Evolutionary conservation across 768 basidiomycete genomes (phyloP), one percentile per base, ranked within the genome.

Genomic region (Leccinum obscurum): DNA sequence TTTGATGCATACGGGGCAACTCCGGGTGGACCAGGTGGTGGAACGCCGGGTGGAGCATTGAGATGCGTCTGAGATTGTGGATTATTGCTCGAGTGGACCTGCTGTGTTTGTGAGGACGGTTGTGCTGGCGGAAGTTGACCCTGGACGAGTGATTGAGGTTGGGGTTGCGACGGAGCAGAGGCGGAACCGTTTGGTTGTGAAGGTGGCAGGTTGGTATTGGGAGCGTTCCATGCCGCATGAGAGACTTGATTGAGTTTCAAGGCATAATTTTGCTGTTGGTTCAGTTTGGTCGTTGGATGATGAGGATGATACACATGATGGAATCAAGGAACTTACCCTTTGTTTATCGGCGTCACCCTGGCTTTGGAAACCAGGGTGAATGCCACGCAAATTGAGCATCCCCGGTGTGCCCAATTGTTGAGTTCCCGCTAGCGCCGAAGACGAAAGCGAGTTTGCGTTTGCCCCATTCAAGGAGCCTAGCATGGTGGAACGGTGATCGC

Each of bases 291-390:
- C 34, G 34, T 35, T 6, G 34, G 5, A 28, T 35, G 32, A 30
- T n/a, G 20, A 15, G 11, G 50, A 46, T 22, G 57, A 52, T 11
- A 50, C 17, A 35, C n/a, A 48, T 32, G 37, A 55, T 14, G n/a
- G 35, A 56, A 35, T 35, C 34, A 35, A 35, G 13, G 10, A 35
- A 82, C 87, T 76, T 76, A 89, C 88, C 80, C 89, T 81, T 68
- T 72, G 71, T 55, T 91, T 90, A 68, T 90, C 90, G 17, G 81
- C 76, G 57, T 92, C 90, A 20, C 81, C 77, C 59, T 84, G 82
- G 57, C 75, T 78, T 70, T 85, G 83, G 58, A 85, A 73, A 78
- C 64, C 84, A 32, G 66, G 72, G 55, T 73, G 73, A 46, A 69
- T 72, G 65, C 73, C 79, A 60, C 69, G 78, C 57, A 83, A 63